Percentiles rank a stretch among this genome's conserved stretches.
Evolutionary conservation across 495 filamentous ascomycete species (phyloP).

Genomic region (Cenococcum geophilum): DNA sequence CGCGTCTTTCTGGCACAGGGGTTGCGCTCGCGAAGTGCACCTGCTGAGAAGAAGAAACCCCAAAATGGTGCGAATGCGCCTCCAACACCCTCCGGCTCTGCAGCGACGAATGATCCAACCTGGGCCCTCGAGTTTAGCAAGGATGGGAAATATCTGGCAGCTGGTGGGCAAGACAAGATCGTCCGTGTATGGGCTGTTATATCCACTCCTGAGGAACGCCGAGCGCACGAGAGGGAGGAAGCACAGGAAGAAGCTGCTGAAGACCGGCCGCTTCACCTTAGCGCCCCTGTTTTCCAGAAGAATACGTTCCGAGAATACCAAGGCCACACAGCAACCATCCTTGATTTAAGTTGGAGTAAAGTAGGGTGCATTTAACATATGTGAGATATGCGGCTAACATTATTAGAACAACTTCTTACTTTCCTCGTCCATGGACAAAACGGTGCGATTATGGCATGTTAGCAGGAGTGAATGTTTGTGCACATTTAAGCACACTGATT

Average conservation of each 20-base stretch:
- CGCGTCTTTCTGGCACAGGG: constrained; percentile 89
- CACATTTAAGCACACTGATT: constrained; percentile 94
- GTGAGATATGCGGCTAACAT: not conserved
- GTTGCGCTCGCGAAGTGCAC: constrained; percentile 41
- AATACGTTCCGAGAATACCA: constrained; percentile 72
- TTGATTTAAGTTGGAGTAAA: constrained; percentile 97
- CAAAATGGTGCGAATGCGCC: constrained; percentile 8
- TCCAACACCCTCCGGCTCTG: constrained; percentile 24
- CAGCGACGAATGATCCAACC: constrained; percentile 52
- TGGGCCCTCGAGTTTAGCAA: constrained; percentile 93
- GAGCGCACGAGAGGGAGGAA: constrained; percentile 63
- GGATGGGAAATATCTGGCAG: constrained; percentile 86
- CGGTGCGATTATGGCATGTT: constrained; percentile 90
- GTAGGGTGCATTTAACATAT: constrained; percentile 37
- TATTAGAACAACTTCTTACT: constrained; percentile 86
- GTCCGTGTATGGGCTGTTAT: constrained; percentile 91
- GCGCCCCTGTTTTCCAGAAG: constrained; percentile 83
- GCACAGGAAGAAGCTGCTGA: constrained; percentile 48
- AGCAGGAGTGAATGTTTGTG: constrained; percentile 81
- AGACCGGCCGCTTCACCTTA: constrained; percentile 52
- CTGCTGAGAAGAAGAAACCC: constrained; percentile 26
- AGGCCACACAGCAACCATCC: constrained; percentile 78
- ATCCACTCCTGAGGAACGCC: constrained; percentile 70
- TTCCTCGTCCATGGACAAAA: constrained; percentile 97
- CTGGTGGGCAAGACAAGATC: constrained; percentile 78